These are phyloP conservation scores for Colletotrichum sp. DNA, from an alignment of 2,329 filamentous ascomycete genomes.

Conservation along the genomic window DNA sequence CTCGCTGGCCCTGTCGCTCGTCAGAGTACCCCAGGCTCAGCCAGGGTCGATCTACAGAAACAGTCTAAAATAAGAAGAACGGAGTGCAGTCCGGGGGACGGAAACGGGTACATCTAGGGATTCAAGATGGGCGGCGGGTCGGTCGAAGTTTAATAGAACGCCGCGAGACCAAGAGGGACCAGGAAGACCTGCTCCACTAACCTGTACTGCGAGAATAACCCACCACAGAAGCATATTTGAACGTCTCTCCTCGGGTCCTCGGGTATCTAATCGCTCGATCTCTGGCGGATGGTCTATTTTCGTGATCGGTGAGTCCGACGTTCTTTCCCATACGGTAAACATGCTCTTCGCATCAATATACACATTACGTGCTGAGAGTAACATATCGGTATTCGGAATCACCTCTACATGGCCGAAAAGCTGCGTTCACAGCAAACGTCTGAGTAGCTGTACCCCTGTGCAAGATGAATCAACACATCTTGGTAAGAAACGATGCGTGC, in stretches of 20 bases:
- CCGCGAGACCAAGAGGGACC: neutral
- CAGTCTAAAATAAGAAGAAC: neutral
- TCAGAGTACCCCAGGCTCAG: neutral
- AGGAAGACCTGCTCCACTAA: neutral
- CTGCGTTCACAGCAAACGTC: neutral
- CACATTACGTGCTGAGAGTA: neutral
- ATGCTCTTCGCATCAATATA: neutral
- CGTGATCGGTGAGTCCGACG: neutral
- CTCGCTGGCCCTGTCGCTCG: neutral
- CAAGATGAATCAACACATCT: neutral
- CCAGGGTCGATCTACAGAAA: neutral
- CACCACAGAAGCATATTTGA: neutral
- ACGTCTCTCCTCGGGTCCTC: neutral
- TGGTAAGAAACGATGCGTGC: neutral
- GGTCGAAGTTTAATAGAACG: neutral
- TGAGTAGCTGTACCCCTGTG: neutral
- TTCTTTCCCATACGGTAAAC: neutral
- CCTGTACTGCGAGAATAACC: neutral
- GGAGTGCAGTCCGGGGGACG: accelerated
- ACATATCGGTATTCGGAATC: neutral
- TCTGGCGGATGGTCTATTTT: neutral
- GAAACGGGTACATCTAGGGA: neutral
- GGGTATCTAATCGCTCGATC: neutral
- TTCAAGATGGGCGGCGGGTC: neutral
- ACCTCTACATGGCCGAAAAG: neutral